phyloP scores from a whole-genome alignment of 108 stramenopile species.

The Craspedostauros australis region DNA sequence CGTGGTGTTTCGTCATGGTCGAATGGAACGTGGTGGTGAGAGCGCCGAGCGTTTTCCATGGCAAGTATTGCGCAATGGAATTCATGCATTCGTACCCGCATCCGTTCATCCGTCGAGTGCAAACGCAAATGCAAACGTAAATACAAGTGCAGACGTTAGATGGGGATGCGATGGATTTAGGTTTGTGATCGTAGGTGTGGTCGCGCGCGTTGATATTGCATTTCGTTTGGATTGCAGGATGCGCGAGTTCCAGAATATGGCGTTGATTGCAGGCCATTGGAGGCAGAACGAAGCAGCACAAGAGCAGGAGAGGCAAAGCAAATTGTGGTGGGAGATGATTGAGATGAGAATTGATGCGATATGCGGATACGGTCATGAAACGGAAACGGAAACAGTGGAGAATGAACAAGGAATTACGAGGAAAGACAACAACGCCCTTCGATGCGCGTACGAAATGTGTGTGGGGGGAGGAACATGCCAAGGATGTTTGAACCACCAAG shows the following conservation, averaged over 20 bases:
- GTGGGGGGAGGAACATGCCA: slow-evolving; percentile 1
- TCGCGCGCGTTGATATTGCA: too few species aligned
- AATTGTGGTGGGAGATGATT: too few species aligned
- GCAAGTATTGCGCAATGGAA: neutral
- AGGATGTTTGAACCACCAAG: neutral
- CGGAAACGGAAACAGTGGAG: neutral
- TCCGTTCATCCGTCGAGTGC: neutral
- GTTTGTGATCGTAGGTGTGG: too few species aligned
- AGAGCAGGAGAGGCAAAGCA: too few species aligned
- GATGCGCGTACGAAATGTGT: neutral
- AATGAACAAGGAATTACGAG: neutral
- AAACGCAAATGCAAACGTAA: neutral
- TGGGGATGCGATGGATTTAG: too few species aligned
- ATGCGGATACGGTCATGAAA: too few species aligned
- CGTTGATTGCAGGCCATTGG: too few species aligned
- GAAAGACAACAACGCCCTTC: neutral
- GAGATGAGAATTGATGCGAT: too few species aligned
- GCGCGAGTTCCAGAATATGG: too few species aligned
- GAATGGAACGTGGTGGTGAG: neutral
- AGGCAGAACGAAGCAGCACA: too few species aligned
- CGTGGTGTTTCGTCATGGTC: too few species aligned
- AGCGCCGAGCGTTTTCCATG: neutral
- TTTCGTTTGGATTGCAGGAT: too few species aligned
- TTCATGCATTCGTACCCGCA: neutral
- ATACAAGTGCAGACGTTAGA: neutral